Base-by-base conservation (phyloP, 257 asterid species). In the Lantana camara region DNA sequence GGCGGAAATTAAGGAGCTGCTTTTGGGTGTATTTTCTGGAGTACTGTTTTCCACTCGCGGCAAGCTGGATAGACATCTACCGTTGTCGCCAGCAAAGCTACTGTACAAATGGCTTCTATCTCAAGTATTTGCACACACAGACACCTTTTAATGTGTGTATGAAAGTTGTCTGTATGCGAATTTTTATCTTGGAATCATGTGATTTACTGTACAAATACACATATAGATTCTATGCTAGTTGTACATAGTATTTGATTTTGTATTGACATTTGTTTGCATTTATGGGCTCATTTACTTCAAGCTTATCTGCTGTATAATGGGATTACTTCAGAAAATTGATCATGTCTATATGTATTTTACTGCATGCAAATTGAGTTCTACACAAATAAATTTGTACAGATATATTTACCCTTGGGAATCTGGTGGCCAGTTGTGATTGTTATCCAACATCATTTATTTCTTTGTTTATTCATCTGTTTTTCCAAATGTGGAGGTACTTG, bases 261-360 rank as follows among this genome's bases (percentile, higher is more conserved):
- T 57, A 6, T 59, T 15, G 37, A 57, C 4, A 37, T 50, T 27
- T 56, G 45, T 58, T 56, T 38, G 57, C 55, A 73, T 67, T 67
- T 63, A 68, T 56, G 57, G 57, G 46, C 64, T 63, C 52, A 68
- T 29, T 62, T 20, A 63, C 32, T 57, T 49, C 1, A 73, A 21
- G 53, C 23, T 55, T 55, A 46, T 67, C 64, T 44, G 55, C 35
- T 67, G 67, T 32, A 27, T 53, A 24, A 60, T 45, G 56, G 51
- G 46, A 61, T 67, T 60, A 24, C 44, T 30, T 19, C 24, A 37
- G 48, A 29, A 35, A 21, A 42, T 52, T 42, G 22, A 27, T 46
- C 4, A 9, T 60, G 9, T 38, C 4, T 61, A 34, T 54, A 42
- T 52, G 30, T 27, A 29, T 38, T 61, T 46, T 53, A 49, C 40